Evolutionary conservation across 805 yeast genomes (phyloP), one percentile per base, ranked within the genome.

Genomic region (Schizosaccharomyces octosporus): DNA sequence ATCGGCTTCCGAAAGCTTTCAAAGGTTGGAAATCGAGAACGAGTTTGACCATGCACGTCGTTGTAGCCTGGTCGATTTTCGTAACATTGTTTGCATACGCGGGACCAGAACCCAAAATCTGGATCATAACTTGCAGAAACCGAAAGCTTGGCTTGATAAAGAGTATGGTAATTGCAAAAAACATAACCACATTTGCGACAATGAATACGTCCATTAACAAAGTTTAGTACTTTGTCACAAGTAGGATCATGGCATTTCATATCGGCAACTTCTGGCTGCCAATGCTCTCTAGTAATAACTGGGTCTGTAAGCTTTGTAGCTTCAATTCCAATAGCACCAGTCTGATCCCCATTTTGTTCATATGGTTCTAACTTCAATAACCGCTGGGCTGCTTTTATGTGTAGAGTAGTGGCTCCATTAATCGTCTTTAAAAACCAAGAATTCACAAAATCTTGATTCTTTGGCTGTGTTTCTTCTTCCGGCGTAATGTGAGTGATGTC

Each of bases 181-280:
- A 87, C 69, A 31, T 74, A 67, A 0, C 95, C 95, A 72, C 95
- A 88, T 65, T 78, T 79, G 29, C 90, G 72, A 70, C 95, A 86
- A 68, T 87, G 83, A 5, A 80, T 41, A 29, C 45, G 60, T 6
- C 57, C 57, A 51, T 21, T 24, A 13, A 51, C 11, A 6, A 51
- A 51, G 15, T 51, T 51, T 11, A 51, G 5, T 4, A 29, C 11
- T 29, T 51, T 51, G 36, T 21, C 31, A 17, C 57, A 51, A 4
- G 19, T 29, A n/a, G 57, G 39, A 29, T 51, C 31, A 51, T 29
- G 13, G 57, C 57, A 51, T 21, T 24, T 29, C 31, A 51, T 29
- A 29, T 21, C 57, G 15, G 36, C 19, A 29, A 24, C 36, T 29
- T 51, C 57, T 27, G 57, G 32, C 29, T 57, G 60, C 60, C 60